Conservation (phyloP, 352 stramenopile genomes). For the Phytophthora vignae region DNA sequence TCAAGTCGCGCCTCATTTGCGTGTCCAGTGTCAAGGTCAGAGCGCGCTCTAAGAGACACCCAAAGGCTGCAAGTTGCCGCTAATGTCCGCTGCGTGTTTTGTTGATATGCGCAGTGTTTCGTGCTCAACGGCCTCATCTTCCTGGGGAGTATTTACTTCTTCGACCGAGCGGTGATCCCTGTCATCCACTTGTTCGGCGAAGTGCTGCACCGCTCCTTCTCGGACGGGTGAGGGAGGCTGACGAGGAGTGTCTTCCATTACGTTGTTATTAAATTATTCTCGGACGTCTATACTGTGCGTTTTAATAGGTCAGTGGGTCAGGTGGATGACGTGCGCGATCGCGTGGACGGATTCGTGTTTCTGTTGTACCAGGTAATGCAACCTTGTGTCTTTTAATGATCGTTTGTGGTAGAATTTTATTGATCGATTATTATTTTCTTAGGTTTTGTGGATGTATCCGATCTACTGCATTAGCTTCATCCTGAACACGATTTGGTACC, state of each 20-base stretch:
- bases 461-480: slow-evolving; percentile 94
- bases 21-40: slow-evolving; percentile 83
- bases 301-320: slow-evolving; percentile 49
- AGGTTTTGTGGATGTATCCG: slow-evolving; percentile 91
- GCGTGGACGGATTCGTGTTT: slow-evolving; percentile 87
- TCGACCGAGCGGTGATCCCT: slow-evolving; percentile 83
- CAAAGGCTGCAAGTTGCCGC: background rate
- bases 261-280: no score
- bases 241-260: background rate
- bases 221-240: slow-evolving; percentile 51
- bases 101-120: slow-evolving; percentile 59
- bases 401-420: background rate
- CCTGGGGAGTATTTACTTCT: slow-evolving; percentile 91
- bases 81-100: slow-evolving; percentile 9
- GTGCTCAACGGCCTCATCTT: slow-evolving; percentile 92
- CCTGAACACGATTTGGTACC: slow-evolving; percentile 92
- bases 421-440: background rate
- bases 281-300: background rate
- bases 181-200: slow-evolving; percentile 91
- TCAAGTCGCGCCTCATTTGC: slow-evolving; percentile 87
- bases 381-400: slow-evolving; percentile 1
- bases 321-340: slow-evolving; percentile 78
- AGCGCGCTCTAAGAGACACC: background rate
- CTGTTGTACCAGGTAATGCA: slow-evolving; percentile 78
- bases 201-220: slow-evolving; percentile 76